Evolutionary conservation across 257 asterid species (phyloP), one percentile per base, ranked within the genome.

Genomic region (Scutellaria galericulata): DNA sequence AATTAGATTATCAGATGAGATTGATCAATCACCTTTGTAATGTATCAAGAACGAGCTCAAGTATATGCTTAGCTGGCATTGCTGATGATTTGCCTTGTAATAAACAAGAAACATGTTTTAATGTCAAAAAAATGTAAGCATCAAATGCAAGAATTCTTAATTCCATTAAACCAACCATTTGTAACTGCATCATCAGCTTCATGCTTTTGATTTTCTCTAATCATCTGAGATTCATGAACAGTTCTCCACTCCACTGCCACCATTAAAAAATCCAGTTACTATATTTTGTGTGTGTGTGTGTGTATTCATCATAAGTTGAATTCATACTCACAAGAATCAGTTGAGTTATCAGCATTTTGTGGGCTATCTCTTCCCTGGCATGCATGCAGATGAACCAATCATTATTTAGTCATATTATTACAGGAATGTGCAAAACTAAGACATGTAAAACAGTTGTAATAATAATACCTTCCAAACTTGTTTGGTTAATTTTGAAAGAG

Each of bases 1-100:
- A 7, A 11, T 31, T 24, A 24, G 27, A 24, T 1, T 24, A 24
- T 24, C 27, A 24, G 27, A 24, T 24, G 7, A 15, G 37, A 2
- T 3, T 31, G 44, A 11, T 7, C 6, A 22, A 67, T 50, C 51
- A 91, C 98, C 97, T 83, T 66, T 91, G 96, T 5, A 93, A 80
- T 72, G 86, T 81, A 63, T 91, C 97, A 15, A 93, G 95, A 70
- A 88, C 83, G 5, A 84, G 89, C 86, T 88, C 86, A 0, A 93
- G 96, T 44, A 78, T 42, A 47, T 79, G 87, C 71, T 91, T 93
- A 14, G 76, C 79, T n/a, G 97, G 98, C 81, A 91, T 58, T 63
- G 20, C 57, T 31, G 86, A 70, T 67, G 80, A 64, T 66, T 78
- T 72, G 62, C 81, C 89, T 84, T 31, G 37, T 31, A 68, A 15